These are phyloP conservation scores for Spiromastix sp. DNA, from an alignment of 2,329 filamentous ascomycete genomes.

Conservation along the genomic window DNA sequence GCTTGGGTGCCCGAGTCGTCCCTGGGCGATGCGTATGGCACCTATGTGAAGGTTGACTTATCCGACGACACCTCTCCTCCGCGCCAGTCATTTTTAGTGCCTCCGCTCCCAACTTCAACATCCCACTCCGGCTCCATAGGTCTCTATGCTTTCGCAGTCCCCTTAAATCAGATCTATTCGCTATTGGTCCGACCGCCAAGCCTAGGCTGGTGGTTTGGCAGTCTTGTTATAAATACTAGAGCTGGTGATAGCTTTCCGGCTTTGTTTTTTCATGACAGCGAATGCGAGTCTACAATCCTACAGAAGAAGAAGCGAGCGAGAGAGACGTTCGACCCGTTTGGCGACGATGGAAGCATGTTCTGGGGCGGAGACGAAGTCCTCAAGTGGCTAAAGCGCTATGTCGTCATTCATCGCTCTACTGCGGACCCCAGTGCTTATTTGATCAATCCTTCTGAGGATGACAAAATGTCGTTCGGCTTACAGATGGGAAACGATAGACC, in stretches of 20 bases:
- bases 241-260: conserved; percentile 90
- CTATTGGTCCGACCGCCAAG: conserved; percentile 84
- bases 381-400: conserved; percentile 78
- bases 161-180: conserved; percentile 82
- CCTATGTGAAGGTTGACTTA: conserved; percentile 95
- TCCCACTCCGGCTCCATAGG: conserved; percentile 61
- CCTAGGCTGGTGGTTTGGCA: conserved; percentile 97
- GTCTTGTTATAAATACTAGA: conserved; percentile 81
- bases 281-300: conserved; percentile 89
- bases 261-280: conserved; percentile 93
- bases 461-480: conserved; percentile 66
- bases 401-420: conserved; percentile 68
- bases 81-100: conserved; percentile 79
- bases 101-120: conserved; percentile 78
- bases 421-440: conserved; percentile 88
- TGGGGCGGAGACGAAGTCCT: conserved; percentile 97
- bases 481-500: conserved; percentile 31
- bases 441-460: conserved; percentile 76
- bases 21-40: conserved; percentile 72
- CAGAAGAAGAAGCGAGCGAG: conserved; percentile 79
- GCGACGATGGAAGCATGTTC: conserved; percentile 69
- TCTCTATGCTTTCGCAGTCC: conserved; percentile 83
- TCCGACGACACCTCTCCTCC: conserved; percentile 71
- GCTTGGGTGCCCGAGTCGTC: conserved; percentile 89
- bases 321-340: conserved; percentile 85